These are phyloP conservation scores for Hansenula sp. DNA, from an alignment of 1,139 yeast genomes.

Conservation along the genomic window DNA sequence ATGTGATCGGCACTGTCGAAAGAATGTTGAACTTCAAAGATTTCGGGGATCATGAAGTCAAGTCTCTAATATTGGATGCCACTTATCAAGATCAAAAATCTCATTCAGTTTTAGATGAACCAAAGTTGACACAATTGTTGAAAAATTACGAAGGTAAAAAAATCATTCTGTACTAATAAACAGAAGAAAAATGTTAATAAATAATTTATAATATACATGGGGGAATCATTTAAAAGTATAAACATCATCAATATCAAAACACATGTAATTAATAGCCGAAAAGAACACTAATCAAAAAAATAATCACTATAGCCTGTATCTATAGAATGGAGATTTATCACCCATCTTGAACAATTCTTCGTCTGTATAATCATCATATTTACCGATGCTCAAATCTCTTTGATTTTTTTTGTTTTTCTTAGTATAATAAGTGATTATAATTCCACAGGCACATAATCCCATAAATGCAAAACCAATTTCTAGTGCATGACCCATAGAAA, in stretches of 20 bases:
- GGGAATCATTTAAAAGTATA: no score
- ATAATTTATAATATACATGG: no score
- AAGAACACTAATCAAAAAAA: no score
- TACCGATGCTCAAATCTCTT: constrained; percentile 22
- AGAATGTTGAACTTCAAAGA: constrained; percentile 15
- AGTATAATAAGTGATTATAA: constrained; percentile 23
- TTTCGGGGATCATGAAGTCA: constrained; percentile 15
- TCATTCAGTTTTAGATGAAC: constrained; percentile 21
- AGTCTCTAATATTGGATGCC: constrained; percentile 22
- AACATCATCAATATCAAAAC: no score
- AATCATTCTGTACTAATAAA: constrained; percentile 4
- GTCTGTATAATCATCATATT: constrained; percentile 21
- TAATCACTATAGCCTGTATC: constrained; percentile 10
- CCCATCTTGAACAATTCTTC: constrained; percentile 28
- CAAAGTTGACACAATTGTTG: constrained; percentile 17
- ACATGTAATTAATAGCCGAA: no score
- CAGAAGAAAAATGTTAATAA: no score
- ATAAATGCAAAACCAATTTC: constrained; percentile 17
- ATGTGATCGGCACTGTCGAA: constrained; percentile 22
- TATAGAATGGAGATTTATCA: constrained; percentile 22
- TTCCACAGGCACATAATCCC: constrained; percentile 7
- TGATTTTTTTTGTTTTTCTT: constrained; percentile 17
- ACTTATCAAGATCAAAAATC: constrained; percentile 23
- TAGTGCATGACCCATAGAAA: constrained; percentile 16
- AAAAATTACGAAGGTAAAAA: constrained; percentile 16